Base-by-base conservation (phyloP, 2,329 filamentous ascomycete genomes). In the Microsporum audouinii region DNA sequence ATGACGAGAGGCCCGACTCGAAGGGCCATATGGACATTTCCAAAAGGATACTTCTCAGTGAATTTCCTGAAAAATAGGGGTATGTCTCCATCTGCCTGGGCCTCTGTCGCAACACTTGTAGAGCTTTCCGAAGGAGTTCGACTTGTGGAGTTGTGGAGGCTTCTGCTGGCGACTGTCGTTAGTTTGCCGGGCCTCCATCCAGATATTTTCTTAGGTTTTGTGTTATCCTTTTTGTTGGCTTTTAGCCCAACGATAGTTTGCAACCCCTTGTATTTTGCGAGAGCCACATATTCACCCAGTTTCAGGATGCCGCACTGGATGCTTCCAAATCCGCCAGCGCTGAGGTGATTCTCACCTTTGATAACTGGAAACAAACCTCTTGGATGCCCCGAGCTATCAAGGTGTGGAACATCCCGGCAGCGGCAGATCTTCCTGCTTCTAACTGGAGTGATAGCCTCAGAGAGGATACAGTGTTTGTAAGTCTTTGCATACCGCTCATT, bases 21-120 rank as follows among this genome's bases (percentile, higher is more conserved):
- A 5, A 77, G 66, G 7, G 71, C 72, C 73, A 76, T 76, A 49
- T 76, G 75, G 2, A 76, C 71, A 59, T 76, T 73, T 1, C 71
- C 71, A 41, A 41, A 41, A n/a, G 60, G 75, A 63, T 75, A 69
- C 49, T 70, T 68, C 29, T 73, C 67, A 0, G 68, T 65, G 38
- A 69, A 67, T 6, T 64, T 65, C 33, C 68, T 67, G 5, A 74
- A 67, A 45, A 69, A 74, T 1, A 66, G 36, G 0, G 73, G 73
- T 8, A 75, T 68, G 41, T 70, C 63, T 10, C 60, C 60, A 41
- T 71, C 66, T 2, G 61, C 66, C 29, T 63, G 36, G 7, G 61
- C 60, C 51, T 64, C 60, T 34, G 5, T n/a, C 34, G 31, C 29
- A 7, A 27, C 14, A 23, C 33, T 17, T 14, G 23, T 38, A 36